Evolutionary conservation across 768 basidiomycete species (phyloP).

Genomic region (Solioccasus polychromus): DNA sequence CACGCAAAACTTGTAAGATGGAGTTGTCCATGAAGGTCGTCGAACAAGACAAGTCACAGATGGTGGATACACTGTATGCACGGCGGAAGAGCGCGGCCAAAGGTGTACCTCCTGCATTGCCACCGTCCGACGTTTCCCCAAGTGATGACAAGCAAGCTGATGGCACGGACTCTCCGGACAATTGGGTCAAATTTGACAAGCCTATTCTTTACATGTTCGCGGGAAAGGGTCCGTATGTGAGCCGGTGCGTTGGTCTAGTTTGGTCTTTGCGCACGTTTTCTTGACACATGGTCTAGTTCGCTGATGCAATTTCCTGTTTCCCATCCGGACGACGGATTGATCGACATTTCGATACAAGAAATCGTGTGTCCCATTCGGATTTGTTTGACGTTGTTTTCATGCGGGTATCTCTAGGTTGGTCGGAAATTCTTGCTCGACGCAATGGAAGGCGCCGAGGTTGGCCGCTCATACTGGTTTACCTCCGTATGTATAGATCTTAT

Average conservation of each 20-base stretch:
- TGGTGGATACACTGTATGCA: slow-evolving; percentile 52
- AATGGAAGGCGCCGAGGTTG: slow-evolving; percentile 61
- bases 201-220: slow-evolving; percentile 70
- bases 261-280: background rate
- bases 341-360: slow-evolving; percentile 69
- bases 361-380: too few relatives aligned
- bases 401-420: slow-evolving; percentile 14
- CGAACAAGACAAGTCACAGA: slow-evolving; percentile 66
- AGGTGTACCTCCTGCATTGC: slow-evolving; percentile 5
- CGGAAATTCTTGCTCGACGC: slow-evolving; percentile 50
- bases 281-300: slow-evolving; percentile 40
- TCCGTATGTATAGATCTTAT: slow-evolving; percentile 42
- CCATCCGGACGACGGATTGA: slow-evolving; percentile 71
- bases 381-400: too few relatives aligned
- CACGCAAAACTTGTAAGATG: slow-evolving; percentile 63
- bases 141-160: slow-evolving; percentile 13
- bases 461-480: slow-evolving; percentile 59
- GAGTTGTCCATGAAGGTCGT: slow-evolving; percentile 69
- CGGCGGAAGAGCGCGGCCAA: slow-evolving; percentile 29
- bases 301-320: slow-evolving; percentile 85
- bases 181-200: slow-evolving; percentile 71
- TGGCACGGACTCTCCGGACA: slow-evolving; percentile 39
- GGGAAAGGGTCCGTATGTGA: slow-evolving; percentile 77
- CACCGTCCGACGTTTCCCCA: slow-evolving; percentile 10
- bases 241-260: slow-evolving; percentile 40